These are phyloP conservation scores for Boletus pseudopeckii DNA, from an alignment of 768 basidiomycete genomes.

Conservation along the genomic window DNA sequence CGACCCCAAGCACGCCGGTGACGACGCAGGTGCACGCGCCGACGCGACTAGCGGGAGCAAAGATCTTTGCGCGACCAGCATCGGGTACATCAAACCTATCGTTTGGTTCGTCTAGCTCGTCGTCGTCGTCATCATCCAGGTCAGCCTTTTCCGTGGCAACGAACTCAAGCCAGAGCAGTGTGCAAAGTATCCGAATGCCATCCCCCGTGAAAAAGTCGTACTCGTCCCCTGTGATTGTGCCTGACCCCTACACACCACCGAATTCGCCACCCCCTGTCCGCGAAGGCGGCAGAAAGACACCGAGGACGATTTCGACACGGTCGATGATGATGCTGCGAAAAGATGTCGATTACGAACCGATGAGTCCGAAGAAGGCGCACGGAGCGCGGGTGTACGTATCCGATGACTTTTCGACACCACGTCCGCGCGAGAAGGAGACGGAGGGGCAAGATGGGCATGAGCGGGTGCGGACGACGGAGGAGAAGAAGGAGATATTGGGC, in stretches of 20 bases:
- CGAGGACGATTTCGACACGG: constrained; percentile 31
- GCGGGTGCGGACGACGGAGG: constrained; percentile 58
- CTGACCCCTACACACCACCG: constrained; percentile 22
- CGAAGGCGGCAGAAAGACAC: constrained; percentile 19
- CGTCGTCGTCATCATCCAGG: constrained; percentile 30
- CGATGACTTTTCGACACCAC: constrained; percentile 17
- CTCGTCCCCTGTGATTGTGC: constrained; percentile 13
- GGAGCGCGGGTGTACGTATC: constrained; percentile 30
- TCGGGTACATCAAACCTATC: constrained; percentile 18
- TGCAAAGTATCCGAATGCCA: constrained; percentile 31
- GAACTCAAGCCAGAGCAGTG: constrained; percentile 27
- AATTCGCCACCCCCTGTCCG: constrained; percentile 28
- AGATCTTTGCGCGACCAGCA: constrained; percentile 23
- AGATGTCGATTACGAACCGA: constrained; percentile 71
- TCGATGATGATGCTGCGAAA: constrained; percentile 63
- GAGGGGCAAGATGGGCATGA: constrained; percentile 9
- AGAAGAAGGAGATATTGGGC: constrained; percentile 78
- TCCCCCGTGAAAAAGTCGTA: constrained; percentile 43
- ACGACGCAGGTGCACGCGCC: constrained; percentile 24
- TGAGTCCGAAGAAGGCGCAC: constrained; percentile 61
- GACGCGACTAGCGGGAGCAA: constrained; percentile 17
- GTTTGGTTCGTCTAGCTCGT: constrained; percentile 25
- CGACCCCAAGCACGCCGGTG: constrained; percentile 32
- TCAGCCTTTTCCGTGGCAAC: constrained; percentile 41
- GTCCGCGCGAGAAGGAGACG: background rate